These are phyloP conservation scores for Karstenula rhodostoma DNA, from an alignment of 2,329 filamentous ascomycete species.

Conservation along the genomic window DNA sequence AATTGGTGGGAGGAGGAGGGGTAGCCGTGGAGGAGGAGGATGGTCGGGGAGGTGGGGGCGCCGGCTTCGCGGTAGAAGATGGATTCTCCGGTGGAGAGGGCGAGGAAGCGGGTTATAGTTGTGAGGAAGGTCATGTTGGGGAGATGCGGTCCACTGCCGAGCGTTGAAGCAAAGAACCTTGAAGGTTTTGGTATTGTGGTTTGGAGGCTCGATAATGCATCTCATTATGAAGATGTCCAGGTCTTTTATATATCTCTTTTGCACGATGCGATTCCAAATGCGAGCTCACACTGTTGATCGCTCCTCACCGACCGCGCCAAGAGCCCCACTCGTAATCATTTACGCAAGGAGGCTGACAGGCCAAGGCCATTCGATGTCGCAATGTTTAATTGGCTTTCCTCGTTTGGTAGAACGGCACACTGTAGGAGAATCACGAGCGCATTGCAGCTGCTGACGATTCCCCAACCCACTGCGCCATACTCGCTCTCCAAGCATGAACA, in stretches of 20 bases:
- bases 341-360: conserved; percentile 1
- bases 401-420: background rate
- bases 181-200: background rate
- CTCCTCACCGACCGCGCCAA: background rate
- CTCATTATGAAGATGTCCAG: background rate
- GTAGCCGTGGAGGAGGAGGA: conserved; percentile 59
- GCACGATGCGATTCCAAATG: conserved; percentile 3
- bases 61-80: conserved; percentile 54
- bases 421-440: background rate
- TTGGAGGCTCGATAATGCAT: background rate
- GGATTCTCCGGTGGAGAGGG: conserved; percentile 32
- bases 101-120: conserved; percentile 26
- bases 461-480: conserved; percentile 1
- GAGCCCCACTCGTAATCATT: conserved; percentile 5
- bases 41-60: conserved; percentile 41
- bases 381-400: background rate
- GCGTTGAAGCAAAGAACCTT: background rate
- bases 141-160: background rate
- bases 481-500: background rate
- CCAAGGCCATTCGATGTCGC: background rate
- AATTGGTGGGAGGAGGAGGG: conserved; percentile 57
- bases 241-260: background rate
- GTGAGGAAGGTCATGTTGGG: conserved; percentile 26
- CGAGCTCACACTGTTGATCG: background rate
- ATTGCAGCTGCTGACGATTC: conserved; percentile 10